These are phyloP conservation scores for Fusarium sp. DNA, from an alignment of 2,329 filamentous ascomycete genomes.

Conservation along the genomic window DNA sequence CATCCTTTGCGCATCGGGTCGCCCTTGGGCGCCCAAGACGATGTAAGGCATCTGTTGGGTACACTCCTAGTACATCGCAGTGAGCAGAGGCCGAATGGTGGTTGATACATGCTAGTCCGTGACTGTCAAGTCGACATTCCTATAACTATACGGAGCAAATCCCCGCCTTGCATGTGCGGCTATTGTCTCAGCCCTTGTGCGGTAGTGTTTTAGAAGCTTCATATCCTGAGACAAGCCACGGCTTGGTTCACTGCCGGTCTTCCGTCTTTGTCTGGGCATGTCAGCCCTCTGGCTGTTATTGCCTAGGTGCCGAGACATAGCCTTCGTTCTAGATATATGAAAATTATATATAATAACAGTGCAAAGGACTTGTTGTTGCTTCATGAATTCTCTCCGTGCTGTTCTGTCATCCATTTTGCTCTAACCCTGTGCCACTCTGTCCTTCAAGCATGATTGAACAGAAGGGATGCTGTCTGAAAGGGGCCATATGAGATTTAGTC, in stretches of 20 bases:
- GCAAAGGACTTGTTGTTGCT: no score
- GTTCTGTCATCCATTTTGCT: no score
- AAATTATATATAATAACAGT: background rate
- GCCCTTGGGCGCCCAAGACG: slow-evolving; percentile 46
- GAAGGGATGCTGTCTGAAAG: background rate
- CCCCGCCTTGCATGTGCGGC: background rate
- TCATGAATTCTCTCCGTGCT: background rate
- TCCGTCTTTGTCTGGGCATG: background rate
- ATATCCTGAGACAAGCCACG: background rate
- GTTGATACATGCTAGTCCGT: slow-evolving; percentile 47
- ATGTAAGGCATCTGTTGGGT: slow-evolving; percentile 52
- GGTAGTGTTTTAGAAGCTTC: background rate
- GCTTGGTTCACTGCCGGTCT: background rate
- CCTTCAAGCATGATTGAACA: background rate
- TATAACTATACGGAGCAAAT: background rate
- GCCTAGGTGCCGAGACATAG: background rate
- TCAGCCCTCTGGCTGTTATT: background rate
- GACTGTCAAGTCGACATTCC: background rate
- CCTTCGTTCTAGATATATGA: background rate
- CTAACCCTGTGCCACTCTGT: background rate
- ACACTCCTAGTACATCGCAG: slow-evolving; percentile 46
- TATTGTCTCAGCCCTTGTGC: background rate
- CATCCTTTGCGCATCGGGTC: slow-evolving; percentile 40
- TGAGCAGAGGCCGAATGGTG: slow-evolving; percentile 44
- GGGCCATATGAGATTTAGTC: background rate